Evolutionary conservation across 2,329 filamentous ascomycete genomes (phyloP).

Genomic region (Alternaria brassicicola): DNA sequence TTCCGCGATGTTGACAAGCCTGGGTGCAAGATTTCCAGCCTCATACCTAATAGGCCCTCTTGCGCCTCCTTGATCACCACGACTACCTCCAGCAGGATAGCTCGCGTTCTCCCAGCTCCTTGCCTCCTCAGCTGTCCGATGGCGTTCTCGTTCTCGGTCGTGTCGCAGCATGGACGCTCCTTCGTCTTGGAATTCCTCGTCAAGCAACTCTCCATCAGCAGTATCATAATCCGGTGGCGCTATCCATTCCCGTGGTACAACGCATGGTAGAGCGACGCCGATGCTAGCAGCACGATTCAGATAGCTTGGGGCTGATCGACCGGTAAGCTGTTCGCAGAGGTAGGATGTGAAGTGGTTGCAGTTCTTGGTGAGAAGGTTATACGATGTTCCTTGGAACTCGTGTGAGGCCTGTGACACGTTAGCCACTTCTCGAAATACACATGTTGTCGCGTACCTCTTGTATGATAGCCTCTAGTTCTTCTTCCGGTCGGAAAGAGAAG

Average conservation of each 20-base stretch:
- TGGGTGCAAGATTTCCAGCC: constrained; percentile 40
- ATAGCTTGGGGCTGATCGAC: constrained; percentile 72
- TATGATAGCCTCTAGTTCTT: constrained; percentile 74
- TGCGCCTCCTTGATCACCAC: constrained; percentile 44
- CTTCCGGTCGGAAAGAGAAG: constrained; percentile 71
- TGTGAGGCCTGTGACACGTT: constrained; percentile 62
- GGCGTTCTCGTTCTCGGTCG: constrained; percentile 40
- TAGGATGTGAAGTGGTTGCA: constrained; percentile 88
- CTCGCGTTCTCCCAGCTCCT: constrained; percentile 38
- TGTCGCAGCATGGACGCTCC: constrained; percentile 64
- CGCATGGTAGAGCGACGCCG: constrained; percentile 78
- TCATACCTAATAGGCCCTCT: constrained; percentile 40
- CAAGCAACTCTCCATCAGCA: constrained; percentile 71
- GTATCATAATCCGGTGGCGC: constrained; percentile 77
- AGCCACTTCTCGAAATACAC: constrained; percentile 7
- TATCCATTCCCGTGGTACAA: constrained; percentile 83
- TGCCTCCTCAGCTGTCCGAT: constrained; percentile 36
- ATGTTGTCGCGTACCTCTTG: constrained; percentile 51
- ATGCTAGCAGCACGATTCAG: constrained; percentile 85
- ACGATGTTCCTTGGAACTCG: constrained; percentile 74
- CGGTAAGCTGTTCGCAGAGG: constrained; percentile 75
- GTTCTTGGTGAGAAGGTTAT: constrained; percentile 82
- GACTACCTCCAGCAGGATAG: constrained; percentile 37
- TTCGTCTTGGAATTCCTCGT: constrained; percentile 62
- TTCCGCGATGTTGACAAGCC: constrained; percentile 48